phyloP scores from a whole-genome alignment of 148 eudicot genomes.

The Suaeda aralocaspica region DNA sequence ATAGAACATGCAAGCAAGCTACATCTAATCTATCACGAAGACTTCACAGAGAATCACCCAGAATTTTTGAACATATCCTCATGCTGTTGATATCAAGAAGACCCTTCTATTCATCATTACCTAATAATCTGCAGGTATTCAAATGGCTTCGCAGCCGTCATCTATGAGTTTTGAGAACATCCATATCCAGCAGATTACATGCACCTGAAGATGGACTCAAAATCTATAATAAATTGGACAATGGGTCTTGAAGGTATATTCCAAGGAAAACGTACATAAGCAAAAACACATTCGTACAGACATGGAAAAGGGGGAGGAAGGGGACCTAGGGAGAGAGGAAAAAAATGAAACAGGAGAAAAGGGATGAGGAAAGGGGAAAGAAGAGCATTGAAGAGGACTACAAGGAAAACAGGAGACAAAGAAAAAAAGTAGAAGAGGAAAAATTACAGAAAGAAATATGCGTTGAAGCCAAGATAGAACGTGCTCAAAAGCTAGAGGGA shows the following conservation, averaged over 20 bases:
- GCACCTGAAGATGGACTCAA: conserved; percentile 29
- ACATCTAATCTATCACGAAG: conserved; percentile 50
- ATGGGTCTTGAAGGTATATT: conserved; percentile 37
- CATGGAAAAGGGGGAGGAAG: no score
- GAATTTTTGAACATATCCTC: conserved; percentile 32
- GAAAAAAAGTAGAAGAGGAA: no score
- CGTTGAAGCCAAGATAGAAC: no score
- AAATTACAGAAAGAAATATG: no score
- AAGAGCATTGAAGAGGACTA: no score
- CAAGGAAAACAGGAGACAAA: no score
- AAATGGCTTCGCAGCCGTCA: conserved; percentile 27
- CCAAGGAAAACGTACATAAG: conserved; percentile 31
- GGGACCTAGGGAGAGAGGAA: no score
- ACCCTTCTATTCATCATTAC: conserved; percentile 23
- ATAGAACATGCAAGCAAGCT: conserved; percentile 49
- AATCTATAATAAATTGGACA: conserved; percentile 24
- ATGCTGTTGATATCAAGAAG: conserved; percentile 24
- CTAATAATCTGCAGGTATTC: conserved; percentile 12
- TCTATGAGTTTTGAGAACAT: conserved; percentile 20
- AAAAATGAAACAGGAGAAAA: no score
- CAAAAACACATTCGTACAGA: conserved; percentile 45
- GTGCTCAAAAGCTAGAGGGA: no score
- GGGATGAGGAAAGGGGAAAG: no score
- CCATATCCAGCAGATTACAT: conserved; percentile 22
- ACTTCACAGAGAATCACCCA: conserved; percentile 39